Evolutionary conservation across 345 rosid genomes (phyloP), one percentile per base, ranked within the genome.

Genomic region (Draba incana): DNA sequence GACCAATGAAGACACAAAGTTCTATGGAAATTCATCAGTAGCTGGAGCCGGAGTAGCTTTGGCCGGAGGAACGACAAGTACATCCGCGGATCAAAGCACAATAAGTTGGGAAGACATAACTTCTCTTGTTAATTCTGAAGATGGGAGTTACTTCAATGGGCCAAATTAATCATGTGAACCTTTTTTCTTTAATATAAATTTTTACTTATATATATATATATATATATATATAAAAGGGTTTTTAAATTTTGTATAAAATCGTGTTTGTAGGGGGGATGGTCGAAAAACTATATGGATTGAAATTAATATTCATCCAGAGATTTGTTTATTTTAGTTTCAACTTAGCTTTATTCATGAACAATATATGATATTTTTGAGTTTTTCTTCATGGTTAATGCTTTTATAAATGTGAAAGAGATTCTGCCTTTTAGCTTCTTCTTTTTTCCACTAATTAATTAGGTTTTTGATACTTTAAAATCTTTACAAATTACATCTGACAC

Each of bases 31-130:
- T 48, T 58, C 53, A 25, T 50, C 54, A 41, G 62, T 64, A 24
- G 77, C 63, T 14, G 66, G 74, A 56, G 59, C 69, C 24, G 58
- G 71, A 27, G 52, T 27, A 15, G 59, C 53, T 59, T 60, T 73
- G 48, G 70, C 56, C 33, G 75, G 83, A 62, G 42, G 75, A 70
- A 59, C 80, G 0, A 83, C 81, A 28, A 77, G 70, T 64, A 80
- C 80, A 74, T 82, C 91, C 1, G 84, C 59, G 0, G 91, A 84
- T 56, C 78, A 75, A 77, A 85, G 86, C 51, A 75, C 62, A 25
- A 75, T 75, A 47, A 82, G 80, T 44, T 88, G 88, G 89, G 86
- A 79, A 38, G 84, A 85, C 55, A 78, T 76, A 10, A 79, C 77
- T 44, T 72, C 85, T 54, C 66, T 84, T 55, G 75, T 62, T 48